phyloP scores from a whole-genome alignment of 1,284 basidiomycete genomes.

The Vanrija sp. region DNA sequence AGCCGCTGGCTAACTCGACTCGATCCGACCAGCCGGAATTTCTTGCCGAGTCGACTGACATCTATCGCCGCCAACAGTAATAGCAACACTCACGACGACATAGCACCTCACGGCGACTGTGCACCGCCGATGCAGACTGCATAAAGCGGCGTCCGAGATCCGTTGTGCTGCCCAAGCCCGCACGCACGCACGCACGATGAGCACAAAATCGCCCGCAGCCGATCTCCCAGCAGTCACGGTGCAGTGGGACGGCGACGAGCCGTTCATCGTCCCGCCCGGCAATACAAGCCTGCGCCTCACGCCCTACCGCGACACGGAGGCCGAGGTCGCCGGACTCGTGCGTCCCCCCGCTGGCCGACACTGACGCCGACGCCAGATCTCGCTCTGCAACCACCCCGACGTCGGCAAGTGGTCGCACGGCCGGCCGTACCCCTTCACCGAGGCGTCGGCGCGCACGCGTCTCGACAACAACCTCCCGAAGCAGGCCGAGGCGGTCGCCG shows the following conservation, averaged over 20 bases:
- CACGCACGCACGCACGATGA: too few species aligned
- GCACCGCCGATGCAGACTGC: too few species aligned
- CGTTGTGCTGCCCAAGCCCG: too few species aligned
- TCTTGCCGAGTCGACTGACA: too few species aligned
- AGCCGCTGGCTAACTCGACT: too few species aligned
- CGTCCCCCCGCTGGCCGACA: background rate
- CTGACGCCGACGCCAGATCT: background rate
- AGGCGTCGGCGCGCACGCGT: background rate
- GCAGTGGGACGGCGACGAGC: constrained; percentile 3
- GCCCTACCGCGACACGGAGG: background rate
- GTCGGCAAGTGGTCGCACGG: background rate
- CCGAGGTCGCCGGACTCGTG: background rate
- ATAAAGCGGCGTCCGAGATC: too few species aligned
- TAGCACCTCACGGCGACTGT: too few species aligned
- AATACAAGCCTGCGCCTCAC: background rate
- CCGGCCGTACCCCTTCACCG: background rate
- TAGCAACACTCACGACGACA: too few species aligned
- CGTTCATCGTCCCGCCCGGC: background rate
- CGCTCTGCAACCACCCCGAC: background rate
- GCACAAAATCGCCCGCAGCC: too few species aligned
- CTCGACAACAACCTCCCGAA: background rate
- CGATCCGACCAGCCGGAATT: too few species aligned
- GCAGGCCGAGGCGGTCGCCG: background rate
- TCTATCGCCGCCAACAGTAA: too few species aligned
- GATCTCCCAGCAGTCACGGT: background rate